Percentiles rank a stretch among this genome's conserved stretches.
Conservation (phyloP, 441 rosid genomes). For the Gossypium davidsonii region DNA sequence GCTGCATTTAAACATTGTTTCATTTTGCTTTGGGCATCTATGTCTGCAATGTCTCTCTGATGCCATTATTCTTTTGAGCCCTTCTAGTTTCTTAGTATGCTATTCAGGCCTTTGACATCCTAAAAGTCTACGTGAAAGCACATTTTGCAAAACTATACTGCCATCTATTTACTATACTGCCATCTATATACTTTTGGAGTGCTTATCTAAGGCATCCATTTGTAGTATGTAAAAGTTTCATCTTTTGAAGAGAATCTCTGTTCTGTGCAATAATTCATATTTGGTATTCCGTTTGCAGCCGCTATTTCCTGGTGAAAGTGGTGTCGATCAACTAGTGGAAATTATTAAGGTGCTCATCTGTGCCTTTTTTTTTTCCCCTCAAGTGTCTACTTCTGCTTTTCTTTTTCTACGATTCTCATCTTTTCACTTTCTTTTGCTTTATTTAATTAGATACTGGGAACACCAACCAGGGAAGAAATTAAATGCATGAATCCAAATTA, state of each 20-base stretch:
- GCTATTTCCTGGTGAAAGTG: slow-evolving; percentile 86
- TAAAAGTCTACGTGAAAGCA: neutral
- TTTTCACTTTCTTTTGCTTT: neutral
- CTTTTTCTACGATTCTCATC: neutral
- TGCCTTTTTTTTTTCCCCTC: neutral
- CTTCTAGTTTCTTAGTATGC: neutral
- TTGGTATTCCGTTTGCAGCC: slow-evolving; percentile 47
- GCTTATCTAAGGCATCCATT: neutral
- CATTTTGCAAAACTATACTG: neutral
- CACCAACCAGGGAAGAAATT: slow-evolving; percentile 84
- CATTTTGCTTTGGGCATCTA: neutral
- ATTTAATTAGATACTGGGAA: slow-evolving; percentile 59
- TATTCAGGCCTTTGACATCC: neutral
- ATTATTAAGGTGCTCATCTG: slow-evolving; percentile 54
- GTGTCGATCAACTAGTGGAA: slow-evolving; percentile 88
- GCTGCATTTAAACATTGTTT: neutral
- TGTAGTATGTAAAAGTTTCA: neutral
- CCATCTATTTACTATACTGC: neutral
- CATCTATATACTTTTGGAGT: neutral
- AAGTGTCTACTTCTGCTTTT: neutral
- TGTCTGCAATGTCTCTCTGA: neutral
- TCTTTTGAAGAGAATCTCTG: neutral
- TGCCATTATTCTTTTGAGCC: neutral
- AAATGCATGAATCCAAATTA: slow-evolving; percentile 90
- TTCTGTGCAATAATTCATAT: neutral